These are phyloP conservation scores for Leersia perrieri DNA, from an alignment of 176 grass and related monocot genomes.

Conservation along the genomic window DNA sequence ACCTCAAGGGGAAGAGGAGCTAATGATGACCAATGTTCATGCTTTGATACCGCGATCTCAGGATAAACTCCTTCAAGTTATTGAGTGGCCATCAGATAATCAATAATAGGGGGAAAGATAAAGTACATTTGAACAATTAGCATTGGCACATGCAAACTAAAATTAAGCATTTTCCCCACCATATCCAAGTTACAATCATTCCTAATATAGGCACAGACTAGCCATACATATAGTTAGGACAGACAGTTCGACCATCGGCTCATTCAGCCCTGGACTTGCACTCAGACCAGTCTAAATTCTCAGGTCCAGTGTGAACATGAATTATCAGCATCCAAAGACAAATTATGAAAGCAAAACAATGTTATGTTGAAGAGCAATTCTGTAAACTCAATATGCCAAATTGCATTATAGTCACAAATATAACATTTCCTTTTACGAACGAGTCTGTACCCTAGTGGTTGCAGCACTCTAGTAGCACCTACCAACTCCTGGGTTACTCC, in stretches of 20 bases:
- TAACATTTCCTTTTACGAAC: neutral
- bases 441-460: too few species aligned
- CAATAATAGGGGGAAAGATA: neutral
- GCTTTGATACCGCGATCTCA: conserved; percentile 86
- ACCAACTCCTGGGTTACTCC: too few species aligned
- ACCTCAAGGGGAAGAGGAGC: conserved; percentile 95
- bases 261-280: conserved; percentile 3
- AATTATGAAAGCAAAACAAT: conserved; percentile 1
- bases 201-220: conserved; percentile 11
- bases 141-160: neutral
- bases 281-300: neutral
- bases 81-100: conserved; percentile 32
- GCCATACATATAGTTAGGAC: neutral
- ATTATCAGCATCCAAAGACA: conserved; percentile 16
- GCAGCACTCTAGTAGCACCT: too few species aligned
- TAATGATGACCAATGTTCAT: conserved; percentile 98
- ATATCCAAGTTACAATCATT: neutral
- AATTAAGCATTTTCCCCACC: conserved; percentile 2
- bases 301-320: neutral
- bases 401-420: neutral
- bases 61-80: conserved; percentile 84
- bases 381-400: neutral
- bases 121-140: neutral
- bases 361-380: neutral
- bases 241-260: neutral